These are phyloP conservation scores for Ceratocystis diversiconidia DNA, from an alignment of 2,329 filamentous ascomycete species.

Conservation along the genomic window DNA sequence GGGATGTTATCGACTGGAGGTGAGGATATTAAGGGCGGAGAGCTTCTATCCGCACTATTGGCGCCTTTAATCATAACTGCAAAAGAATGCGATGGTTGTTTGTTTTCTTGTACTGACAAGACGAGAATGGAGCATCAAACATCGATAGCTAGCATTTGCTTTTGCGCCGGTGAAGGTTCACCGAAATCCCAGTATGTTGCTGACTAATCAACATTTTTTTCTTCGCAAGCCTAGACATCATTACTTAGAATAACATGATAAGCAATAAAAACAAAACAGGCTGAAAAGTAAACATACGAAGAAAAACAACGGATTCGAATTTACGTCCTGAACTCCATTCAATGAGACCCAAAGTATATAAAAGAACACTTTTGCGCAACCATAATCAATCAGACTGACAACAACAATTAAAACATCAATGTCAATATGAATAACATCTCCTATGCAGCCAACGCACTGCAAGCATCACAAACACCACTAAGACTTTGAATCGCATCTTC, in stretches of 20 bases:
- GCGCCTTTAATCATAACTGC: not conserved
- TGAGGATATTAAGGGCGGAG: not conserved
- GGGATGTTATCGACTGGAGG: not conserved
- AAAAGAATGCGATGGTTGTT: not conserved
- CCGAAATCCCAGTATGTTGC: not conserved
- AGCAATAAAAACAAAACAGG: not conserved
- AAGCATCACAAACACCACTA: not conserved
- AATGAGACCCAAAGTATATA: constrained; percentile 17
- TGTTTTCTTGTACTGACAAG: not conserved
- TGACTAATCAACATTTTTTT: constrained; percentile 11
- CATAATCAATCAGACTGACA: constrained; percentile 11
- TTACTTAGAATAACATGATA: not conserved
- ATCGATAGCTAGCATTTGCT: not conserved
- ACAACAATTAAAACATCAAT: constrained; percentile 13
- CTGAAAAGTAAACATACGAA: not conserved
- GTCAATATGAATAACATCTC: constrained; percentile 12
- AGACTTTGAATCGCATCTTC: constrained; percentile 4
- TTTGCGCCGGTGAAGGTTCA: constrained; percentile 15
- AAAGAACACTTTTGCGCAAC: constrained; percentile 17
- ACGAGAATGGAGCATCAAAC: not conserved
- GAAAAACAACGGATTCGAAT: not conserved
- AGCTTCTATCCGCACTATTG: not conserved
- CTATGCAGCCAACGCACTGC: not conserved
- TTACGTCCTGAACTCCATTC: constrained; percentile 14
- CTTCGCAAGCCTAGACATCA: not conserved